Evolutionary conservation across 208 protist genomes (phyloP), one percentile per base, ranked within the genome.

Genomic region (Entamoeba histolytica): DNA sequence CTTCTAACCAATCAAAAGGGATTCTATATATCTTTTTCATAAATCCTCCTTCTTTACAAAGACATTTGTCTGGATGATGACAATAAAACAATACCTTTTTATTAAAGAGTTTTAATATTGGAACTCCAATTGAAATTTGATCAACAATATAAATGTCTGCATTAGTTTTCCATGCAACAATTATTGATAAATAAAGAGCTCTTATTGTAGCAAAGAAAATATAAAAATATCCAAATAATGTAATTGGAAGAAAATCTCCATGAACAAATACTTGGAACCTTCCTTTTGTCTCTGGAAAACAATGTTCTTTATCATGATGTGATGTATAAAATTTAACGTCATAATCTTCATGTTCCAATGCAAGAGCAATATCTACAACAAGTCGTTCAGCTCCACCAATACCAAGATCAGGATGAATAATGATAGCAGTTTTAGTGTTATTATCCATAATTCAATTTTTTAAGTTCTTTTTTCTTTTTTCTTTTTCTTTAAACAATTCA

Each of bases 321-420:
- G 96, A 96, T n/a, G 98, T 99, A 73, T 97, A 97, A 23, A 99
- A 97, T 10, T 94, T 92, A 14, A 98, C 94, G 0, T 93, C 57
- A 95, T 98, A 96, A 15, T 92, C 93, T 91, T 96, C 73, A 39
- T 96, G 92, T 28, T 99, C 94, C 3, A 92, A 28, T 10, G 96
- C 97, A 3, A 98, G 50, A 0, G 97, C 98, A 10, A 97, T 96
- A 95, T 99, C 98, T 3, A 99, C 96, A 44, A 99, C 96, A 10
- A 99, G 96, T 28, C 98, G 96, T 96, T 99, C 98, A 31, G 98
- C 98, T 6, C 98, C 98, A 23, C 98, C 98, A 93, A 99, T 97
- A 55, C 97, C 97, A 5, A 99, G 95, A 94, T 99, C 97, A 2
- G 98, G 97, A 94, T 99, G 98, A 5, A 98, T 92, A 94, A 99